Evolutionary conservation across 2,329 filamentous ascomycete species (phyloP).

Genomic region (Fusarium sarcochroum): DNA sequence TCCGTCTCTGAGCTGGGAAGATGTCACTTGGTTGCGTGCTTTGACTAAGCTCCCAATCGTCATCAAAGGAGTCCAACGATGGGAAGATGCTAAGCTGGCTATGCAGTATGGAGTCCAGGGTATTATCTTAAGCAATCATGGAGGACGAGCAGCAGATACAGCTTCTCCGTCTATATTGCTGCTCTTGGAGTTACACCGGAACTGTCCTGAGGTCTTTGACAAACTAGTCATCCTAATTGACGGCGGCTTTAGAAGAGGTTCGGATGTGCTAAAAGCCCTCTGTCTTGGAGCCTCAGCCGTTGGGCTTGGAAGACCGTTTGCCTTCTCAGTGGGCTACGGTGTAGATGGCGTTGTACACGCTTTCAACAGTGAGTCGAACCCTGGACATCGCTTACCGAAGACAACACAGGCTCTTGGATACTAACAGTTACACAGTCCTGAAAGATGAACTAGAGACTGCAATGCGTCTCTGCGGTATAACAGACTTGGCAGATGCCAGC

Average conservation of each 20-base stretch:
- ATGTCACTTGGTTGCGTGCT: constrained; percentile 73
- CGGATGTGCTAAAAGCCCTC: constrained; percentile 5
- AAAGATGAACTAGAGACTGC: constrained; percentile 3
- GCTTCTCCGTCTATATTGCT: background rate
- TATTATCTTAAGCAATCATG: constrained; percentile 80
- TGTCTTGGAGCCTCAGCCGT: constrained; percentile 9
- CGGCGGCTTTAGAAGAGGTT: constrained; percentile 3
- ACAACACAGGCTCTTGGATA: background rate
- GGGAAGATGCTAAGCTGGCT: constrained; percentile 72
- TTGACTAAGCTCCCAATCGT: constrained; percentile 67
- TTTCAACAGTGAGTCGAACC: constrained; percentile 5
- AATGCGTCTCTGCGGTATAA: constrained; percentile 5
- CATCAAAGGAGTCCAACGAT: constrained; percentile 79
- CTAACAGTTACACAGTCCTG: background rate
- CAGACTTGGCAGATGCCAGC: constrained; percentile 4
- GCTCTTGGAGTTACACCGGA: constrained; percentile 1
- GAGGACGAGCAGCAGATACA: constrained; percentile 70
- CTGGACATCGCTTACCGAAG: too few species aligned
- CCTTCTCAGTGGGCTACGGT: background rate
- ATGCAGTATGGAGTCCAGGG: constrained; percentile 74
- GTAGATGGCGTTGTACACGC: constrained; percentile 1
- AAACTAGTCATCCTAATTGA: background rate
- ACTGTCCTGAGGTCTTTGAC: constrained; percentile 1
- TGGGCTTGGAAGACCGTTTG: constrained; percentile 1
- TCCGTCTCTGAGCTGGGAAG: constrained; percentile 72